Conservation (phyloP, 2,329 filamentous ascomycete genomes). For the Exophiala sp. region DNA sequence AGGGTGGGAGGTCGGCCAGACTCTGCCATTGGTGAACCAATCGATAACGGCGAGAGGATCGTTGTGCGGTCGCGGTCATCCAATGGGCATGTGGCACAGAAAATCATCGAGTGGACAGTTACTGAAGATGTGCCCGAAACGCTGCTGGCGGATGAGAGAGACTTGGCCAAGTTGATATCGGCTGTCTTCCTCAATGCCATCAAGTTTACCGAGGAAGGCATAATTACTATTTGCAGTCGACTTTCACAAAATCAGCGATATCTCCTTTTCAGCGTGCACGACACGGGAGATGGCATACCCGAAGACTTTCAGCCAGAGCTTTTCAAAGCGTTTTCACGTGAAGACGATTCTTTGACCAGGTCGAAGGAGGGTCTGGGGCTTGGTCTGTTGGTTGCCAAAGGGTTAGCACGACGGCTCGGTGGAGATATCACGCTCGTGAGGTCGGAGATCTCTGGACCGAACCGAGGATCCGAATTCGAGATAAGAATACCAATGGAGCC, state of each 20-base stretch:
- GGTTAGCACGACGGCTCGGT: constrained; percentile 64
- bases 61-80: constrained; percentile 44
- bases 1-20: constrained; percentile 48
- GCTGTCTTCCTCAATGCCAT: constrained; percentile 65
- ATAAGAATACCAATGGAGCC: constrained; percentile 61
- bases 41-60: constrained; percentile 44
- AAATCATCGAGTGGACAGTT: constrained; percentile 48
- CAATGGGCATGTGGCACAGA: constrained; percentile 43
- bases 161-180: constrained; percentile 61
- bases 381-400: constrained; percentile 69
- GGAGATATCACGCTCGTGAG: constrained; percentile 64
- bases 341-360: constrained; percentile 65
- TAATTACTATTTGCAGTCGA: constrained; percentile 54
- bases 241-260: constrained; percentile 52
- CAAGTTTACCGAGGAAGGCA: constrained; percentile 66
- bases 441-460: constrained; percentile 59
- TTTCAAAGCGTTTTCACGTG: constrained; percentile 67
- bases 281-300: constrained; percentile 67
- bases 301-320: constrained; percentile 62
- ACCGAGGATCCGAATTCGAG: constrained; percentile 65
- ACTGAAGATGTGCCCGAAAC: constrained; percentile 45
- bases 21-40: constrained; percentile 44
- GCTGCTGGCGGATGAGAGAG: constrained; percentile 57
- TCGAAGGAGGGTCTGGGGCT: constrained; percentile 66
- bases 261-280: constrained; percentile 59